Base-by-base conservation (phyloP, 1,284 basidiomycete genomes). In the Psilocybe mexicana region DNA sequence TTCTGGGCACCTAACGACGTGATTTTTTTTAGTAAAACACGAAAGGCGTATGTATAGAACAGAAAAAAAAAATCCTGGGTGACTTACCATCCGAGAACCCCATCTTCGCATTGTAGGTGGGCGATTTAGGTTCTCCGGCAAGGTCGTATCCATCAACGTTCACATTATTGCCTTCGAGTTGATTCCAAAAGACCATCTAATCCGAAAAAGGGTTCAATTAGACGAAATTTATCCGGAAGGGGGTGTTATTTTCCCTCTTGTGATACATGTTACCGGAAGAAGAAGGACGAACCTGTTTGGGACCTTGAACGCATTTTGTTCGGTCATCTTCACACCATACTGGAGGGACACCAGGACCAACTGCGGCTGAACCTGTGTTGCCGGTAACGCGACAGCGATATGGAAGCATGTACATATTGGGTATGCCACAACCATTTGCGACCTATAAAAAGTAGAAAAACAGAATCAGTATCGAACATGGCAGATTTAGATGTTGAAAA, bases 351-450 rank as follows among this genome's bases (percentile, higher is more conserved):
- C 68, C 69, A 6, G 66, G 55, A 0, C 68, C 65, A 47, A 75
- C 57, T 24, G 65, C 56, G 2, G 60, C 54, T 5, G 55, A 63
- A 6, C 70, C 69, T 1, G 67, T 66, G 3, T 49, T 43, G 10
- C 68, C 67, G 7, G 70, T 72, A 6, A 77, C 75, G 10, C 64
- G 70, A 59, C 75, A 77, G 46, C 69, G 64, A 55, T 70, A 74
- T 6, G 67, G 67, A 43, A 70, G 62, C 74, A 74, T 75, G 57
- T 76, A 77, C 58, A 77, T 75, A 57, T 76, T 75, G 1, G 74
- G 71, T 52, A 71, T 65, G 5, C 75, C 74, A 49, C 75, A 77
- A 1, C 73, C 70, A 52, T 69, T 67, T 0, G 70, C 66, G 4
- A 67, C 63, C 66, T 63, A 35, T 2, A 44, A 26, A 33, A 14